phyloP scores from a whole-genome alignment of 2,329 filamentous ascomycete species.

The Venturia pyrina region DNA sequence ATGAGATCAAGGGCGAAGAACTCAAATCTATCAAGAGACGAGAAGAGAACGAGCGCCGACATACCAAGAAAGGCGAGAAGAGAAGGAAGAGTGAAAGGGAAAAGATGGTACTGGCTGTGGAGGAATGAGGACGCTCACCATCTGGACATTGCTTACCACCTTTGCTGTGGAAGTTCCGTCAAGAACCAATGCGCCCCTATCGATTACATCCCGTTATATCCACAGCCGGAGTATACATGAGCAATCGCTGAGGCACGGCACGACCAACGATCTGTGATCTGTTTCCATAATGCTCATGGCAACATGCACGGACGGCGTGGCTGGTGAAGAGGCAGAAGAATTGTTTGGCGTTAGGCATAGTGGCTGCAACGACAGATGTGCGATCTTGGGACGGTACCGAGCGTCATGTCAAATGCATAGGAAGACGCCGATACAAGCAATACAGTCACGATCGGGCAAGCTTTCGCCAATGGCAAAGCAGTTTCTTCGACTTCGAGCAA shows the following conservation, averaged over 20 bases:
- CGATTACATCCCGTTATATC: background rate
- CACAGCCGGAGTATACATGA: background rate
- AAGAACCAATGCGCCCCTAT: background rate
- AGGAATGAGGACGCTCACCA: slow-evolving; percentile 36
- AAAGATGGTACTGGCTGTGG: slow-evolving; percentile 74
- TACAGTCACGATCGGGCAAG: background rate
- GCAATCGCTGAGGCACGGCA: background rate
- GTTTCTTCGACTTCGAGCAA: background rate
- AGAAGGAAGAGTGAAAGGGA: slow-evolving; percentile 71
- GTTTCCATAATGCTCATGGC: background rate
- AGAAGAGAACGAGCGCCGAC: slow-evolving; percentile 89
- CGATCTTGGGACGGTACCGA: background rate
- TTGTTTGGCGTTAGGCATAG: background rate
- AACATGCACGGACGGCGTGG: background rate
- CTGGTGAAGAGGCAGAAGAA: background rate
- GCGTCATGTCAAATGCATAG: background rate
- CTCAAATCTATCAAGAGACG: slow-evolving; percentile 76
- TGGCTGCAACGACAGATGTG: background rate
- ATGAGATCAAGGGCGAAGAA: slow-evolving; percentile 88
- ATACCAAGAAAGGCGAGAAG: slow-evolving; percentile 73
- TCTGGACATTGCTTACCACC: background rate
- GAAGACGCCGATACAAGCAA: background rate
- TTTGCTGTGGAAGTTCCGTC: background rate
- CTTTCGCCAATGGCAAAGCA: background rate
- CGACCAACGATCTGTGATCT: background rate